Evolutionary conservation across 2,329 filamentous ascomycete species (phyloP).

Genomic region (Alternaria alternata): DNA sequence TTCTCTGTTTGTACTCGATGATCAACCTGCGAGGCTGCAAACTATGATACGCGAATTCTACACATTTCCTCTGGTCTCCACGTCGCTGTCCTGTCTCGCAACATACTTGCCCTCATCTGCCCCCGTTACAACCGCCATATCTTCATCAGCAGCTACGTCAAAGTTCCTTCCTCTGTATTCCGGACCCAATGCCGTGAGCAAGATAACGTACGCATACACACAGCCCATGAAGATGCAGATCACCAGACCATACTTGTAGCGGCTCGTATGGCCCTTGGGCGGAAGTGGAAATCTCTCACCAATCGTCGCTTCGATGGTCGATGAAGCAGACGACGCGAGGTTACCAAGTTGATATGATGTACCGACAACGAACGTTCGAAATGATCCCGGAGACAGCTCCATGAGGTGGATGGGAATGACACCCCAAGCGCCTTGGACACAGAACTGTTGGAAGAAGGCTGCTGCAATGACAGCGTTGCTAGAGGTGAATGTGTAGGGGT

Average conservation of each 20-base stretch:
- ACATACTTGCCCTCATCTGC: constrained; percentile 17
- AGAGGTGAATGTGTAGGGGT: constrained; percentile 79
- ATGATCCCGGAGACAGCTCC: constrained; percentile 75
- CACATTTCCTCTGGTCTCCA: constrained; percentile 2
- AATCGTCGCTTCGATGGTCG: constrained; percentile 78
- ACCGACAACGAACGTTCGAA: constrained; percentile 78
- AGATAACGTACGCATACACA: constrained; percentile 71
- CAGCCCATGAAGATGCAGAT: constrained; percentile 93
- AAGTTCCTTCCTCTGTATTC: constrained; percentile 54
- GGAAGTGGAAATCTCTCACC: constrained; percentile 78
- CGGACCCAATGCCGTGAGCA: constrained; percentile 70
- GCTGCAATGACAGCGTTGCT: constrained; percentile 74
- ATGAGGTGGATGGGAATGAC: constrained; percentile 73
- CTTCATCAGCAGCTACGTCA: constrained; percentile 44
- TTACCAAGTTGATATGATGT: constrained; percentile 81
- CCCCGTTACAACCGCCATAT: constrained; percentile 42
- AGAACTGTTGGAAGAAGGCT: constrained; percentile 77
- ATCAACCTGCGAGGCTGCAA: background rate
- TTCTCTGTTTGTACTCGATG: background rate
- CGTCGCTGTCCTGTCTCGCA: constrained; percentile 15
- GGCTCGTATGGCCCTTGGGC: constrained; percentile 50
- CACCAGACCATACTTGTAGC: constrained; percentile 74
- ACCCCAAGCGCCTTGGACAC: constrained; percentile 55
- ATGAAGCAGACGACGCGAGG: constrained; percentile 72
- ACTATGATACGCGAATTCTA: background rate